Base-by-base conservation (phyloP, 1,139 yeast genomes). In the Yamadazyma kanchanaburiensis region DNA sequence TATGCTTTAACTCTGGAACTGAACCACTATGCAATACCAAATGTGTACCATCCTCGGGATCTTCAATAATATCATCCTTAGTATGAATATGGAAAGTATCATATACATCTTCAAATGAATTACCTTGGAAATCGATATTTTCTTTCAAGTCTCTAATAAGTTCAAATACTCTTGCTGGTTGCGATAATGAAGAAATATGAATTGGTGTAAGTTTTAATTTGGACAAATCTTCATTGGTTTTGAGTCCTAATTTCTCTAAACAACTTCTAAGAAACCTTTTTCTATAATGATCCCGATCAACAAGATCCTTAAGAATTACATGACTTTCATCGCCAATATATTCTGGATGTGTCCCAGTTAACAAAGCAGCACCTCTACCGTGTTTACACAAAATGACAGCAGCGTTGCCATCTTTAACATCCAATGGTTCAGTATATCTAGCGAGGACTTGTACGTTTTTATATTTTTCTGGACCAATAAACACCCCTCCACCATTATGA, bases 331-430 rank as follows among this genome's bases (percentile, higher is more conserved):
- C 61, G 0, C 88, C 80, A 1, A 78, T 66, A 48, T 80, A 87
- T 54, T 94, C 99, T 0, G 96, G 95, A 54, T 94, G 98, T 0
- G 88, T 72, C 0, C 97, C 97, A 3, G 83, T 67, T 11, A 91
- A 64, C 3, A 91, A 55, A 0, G 81, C 95, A 21, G 62, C 64
- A 2, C 98, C 98, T 27, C 70, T 64, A 1, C 96, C 96, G 3
- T 78, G 74, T 11, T 66, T 63, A 45, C 87, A 74, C 35, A 73
- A 60, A 2, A 91, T 74, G 1, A 77, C 83, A 0, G 89, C 86
- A 3, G 94, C 94, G 2, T 66, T 64, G 10, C 66, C 65, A 2
- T 50, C 44, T 3, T 60, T 58, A 13, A 60, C 56, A 11, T 70
- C 75, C 1, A 62, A 54, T 2, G 51, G 48, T 3, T 64, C 70